Evolutionary conservation across 108 stramenopile genomes (phyloP).

Genomic region (Pseudonitzschia delicatissima): DNA sequence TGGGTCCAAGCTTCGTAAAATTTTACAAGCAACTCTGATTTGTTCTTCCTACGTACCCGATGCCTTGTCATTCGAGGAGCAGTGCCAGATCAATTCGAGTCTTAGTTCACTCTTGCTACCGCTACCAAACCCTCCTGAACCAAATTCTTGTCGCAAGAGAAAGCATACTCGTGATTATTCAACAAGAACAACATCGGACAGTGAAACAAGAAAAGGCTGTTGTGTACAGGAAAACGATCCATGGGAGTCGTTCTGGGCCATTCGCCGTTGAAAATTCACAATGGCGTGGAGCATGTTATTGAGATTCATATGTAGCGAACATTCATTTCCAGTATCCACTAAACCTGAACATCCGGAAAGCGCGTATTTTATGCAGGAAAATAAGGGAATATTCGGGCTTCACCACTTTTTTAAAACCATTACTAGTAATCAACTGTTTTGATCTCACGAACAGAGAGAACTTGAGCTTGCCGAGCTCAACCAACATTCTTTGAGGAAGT

Average conservation of each 20-base stretch:
- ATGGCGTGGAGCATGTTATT: too few relatives aligned
- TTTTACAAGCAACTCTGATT: slow-evolving; percentile 10
- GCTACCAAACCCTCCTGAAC: not conserved
- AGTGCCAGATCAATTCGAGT: not conserved
- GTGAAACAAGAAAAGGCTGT: too few relatives aligned
- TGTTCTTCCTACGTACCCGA: slow-evolving; percentile 8
- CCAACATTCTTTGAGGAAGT: not conserved
- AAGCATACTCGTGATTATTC: not conserved
- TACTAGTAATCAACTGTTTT: too few relatives aligned
- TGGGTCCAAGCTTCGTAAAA: slow-evolving; percentile 1
- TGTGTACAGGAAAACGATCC: slow-evolving; percentile 5
- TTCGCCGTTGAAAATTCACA: not conserved
- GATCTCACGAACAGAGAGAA: not conserved
- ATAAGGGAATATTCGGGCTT: not conserved
- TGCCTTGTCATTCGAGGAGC: not conserved
- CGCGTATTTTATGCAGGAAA: too few relatives aligned
- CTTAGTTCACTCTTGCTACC: not conserved
- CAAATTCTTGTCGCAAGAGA: not conserved
- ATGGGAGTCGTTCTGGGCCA: not conserved
- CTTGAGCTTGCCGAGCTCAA: not conserved
- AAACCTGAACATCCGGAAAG: too few relatives aligned
- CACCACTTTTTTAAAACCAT: too few relatives aligned
- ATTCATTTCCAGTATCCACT: too few relatives aligned
- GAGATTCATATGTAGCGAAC: too few relatives aligned
- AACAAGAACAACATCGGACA: not conserved